phyloP scores from a whole-genome alignment of 345 rosid genomes.

The Lepidium africanum region DNA sequence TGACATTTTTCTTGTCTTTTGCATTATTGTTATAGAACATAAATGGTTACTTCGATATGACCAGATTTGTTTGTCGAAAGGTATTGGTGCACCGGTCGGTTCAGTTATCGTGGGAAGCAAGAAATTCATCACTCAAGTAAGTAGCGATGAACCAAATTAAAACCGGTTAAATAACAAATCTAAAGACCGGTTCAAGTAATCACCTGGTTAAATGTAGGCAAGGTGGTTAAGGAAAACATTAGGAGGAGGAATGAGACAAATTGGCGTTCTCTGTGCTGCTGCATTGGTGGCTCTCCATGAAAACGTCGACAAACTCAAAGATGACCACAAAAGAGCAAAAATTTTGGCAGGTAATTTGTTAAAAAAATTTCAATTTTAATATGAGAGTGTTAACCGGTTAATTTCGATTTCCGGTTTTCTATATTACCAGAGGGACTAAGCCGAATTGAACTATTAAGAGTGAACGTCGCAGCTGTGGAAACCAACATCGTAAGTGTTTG shows the following conservation, averaged over 20 bases:
- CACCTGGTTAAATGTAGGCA: slow-evolving; percentile 40
- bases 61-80: slow-evolving; percentile 87
- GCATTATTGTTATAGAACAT: background rate
- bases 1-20: background rate
- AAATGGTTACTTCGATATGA: background rate
- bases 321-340: slow-evolving; percentile 79
- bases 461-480: slow-evolving; percentile 62
- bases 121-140: slow-evolving; percentile 69
- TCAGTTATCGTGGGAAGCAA: slow-evolving; percentile 83
- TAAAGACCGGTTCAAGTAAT: background rate
- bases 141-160: background rate
- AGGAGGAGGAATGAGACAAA: slow-evolving; percentile 97
- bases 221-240: slow-evolving; percentile 77
- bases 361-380: background rate
- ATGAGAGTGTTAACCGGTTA: background rate
- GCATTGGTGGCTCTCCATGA: slow-evolving; percentile 73
- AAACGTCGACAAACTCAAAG: slow-evolving; percentile 53
- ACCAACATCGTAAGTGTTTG: slow-evolving; percentile 73
- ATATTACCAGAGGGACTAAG: slow-evolving; percentile 52
- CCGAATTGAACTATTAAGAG: slow-evolving; percentile 61
- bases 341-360: slow-evolving; percentile 58
- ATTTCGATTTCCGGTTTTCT: background rate
- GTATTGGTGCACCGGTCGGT: slow-evolving; percentile 92
- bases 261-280: slow-evolving; percentile 78
- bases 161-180: background rate